Conservation (phyloP, 805 yeast genomes). For the Saturnispora halmiae region DNA sequence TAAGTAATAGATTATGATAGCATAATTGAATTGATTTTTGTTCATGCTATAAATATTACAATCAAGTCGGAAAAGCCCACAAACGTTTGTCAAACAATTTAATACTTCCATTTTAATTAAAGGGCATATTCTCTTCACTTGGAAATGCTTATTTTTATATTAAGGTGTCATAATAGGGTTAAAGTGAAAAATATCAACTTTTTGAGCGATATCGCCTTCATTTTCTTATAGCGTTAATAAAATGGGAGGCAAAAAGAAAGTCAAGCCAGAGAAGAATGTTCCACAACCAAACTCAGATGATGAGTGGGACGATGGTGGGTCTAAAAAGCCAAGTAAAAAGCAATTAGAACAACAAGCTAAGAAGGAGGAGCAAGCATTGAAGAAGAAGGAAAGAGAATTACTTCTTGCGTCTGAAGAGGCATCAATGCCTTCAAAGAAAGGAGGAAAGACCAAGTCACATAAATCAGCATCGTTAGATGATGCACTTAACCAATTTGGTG, state of each 20-base stretch:
- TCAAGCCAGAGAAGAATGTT: conserved; percentile 28
- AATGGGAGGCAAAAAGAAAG: conserved; percentile 33
- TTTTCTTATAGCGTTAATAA: not conserved
- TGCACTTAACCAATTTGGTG: conserved; percentile 41
- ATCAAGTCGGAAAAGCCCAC: no score
- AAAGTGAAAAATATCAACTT: not conserved
- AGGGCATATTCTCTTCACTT: no score
- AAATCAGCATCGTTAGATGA: conserved; percentile 52
- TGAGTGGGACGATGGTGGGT: conserved; percentile 56
- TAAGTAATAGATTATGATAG: no score
- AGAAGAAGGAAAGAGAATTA: conserved; percentile 76
- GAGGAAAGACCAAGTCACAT: conserved; percentile 54
- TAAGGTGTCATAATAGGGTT: not conserved
- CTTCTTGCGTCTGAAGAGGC: conserved; percentile 55
- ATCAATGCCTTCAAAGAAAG: conserved; percentile 46
- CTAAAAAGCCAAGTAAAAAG: conserved; percentile 62
- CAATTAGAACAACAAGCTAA: conserved; percentile 60
- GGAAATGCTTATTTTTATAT: not conserved
- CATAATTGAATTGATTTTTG: no score
- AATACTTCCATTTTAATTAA: no score
- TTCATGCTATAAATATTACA: no score
- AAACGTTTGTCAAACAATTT: no score
- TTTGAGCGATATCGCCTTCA: not conserved
- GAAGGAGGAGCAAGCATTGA: conserved; percentile 65
- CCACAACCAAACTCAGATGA: conserved; percentile 35